Conservation (phyloP, 768 basidiomycete genomes). For the Gymnopilus dilepis region DNA sequence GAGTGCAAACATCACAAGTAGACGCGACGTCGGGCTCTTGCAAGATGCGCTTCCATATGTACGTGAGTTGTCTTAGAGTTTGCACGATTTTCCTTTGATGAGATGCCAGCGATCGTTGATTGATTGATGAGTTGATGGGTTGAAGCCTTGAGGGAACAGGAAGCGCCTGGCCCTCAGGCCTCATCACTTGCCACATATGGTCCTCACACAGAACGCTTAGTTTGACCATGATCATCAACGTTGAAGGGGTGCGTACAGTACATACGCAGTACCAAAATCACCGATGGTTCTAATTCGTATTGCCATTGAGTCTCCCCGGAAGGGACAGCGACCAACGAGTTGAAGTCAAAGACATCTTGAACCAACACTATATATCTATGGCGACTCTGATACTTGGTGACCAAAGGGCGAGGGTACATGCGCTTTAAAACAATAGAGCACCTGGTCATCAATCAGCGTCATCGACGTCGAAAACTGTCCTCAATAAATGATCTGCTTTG, state of each 20-base stretch:
- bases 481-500: constrained; percentile 77
- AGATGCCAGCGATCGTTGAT: not conserved
- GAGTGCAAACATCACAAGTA: too few relatives aligned
- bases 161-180: too few relatives aligned
- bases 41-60: too few relatives aligned
- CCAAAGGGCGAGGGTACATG: not conserved
- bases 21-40: not conserved
- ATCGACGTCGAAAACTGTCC: constrained; percentile 65
- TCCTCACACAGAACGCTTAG: not conserved
- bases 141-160: not conserved
- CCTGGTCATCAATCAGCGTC: constrained; percentile 26
- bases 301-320: too few relatives aligned
- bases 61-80: not conserved
- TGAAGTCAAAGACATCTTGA: too few relatives aligned
- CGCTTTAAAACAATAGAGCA: not conserved
- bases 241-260: not conserved
- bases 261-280: not conserved
- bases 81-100: too few relatives aligned
- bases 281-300: too few relatives aligned
- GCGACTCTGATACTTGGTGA: not conserved
- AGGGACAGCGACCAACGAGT: too few relatives aligned
- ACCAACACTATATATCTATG: not conserved
- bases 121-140: not conserved
- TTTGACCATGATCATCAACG: not conserved
- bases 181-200: not conserved